Conservation (phyloP, 2,329 filamentous ascomycete genomes). For the Fusarium musae region DNA sequence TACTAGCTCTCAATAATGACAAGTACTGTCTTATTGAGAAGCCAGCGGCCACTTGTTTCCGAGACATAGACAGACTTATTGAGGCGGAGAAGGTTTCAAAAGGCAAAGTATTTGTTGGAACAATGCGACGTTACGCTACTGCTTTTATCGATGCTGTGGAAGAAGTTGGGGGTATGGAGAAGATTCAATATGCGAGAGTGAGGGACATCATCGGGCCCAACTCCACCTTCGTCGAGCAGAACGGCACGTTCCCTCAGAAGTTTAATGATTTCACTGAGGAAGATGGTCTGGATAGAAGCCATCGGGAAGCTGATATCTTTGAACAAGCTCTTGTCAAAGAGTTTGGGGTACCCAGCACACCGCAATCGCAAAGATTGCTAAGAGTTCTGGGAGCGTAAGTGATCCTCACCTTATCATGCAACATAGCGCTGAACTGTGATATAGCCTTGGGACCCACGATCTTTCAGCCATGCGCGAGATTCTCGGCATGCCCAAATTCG, state of each 20-base stretch:
- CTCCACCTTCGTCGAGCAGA: conserved; percentile 58
- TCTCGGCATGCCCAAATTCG: conserved; percentile 33
- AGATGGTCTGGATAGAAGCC: not conserved
- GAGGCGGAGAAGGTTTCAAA: conserved; percentile 58
- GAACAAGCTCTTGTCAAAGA: not conserved
- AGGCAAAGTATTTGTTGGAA: conserved; percentile 66
- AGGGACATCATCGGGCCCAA: conserved; percentile 62
- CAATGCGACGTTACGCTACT: conserved; percentile 69
- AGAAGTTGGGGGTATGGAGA: conserved; percentile 62
- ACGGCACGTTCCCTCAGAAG: conserved; percentile 58
- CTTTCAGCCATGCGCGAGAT: conserved; percentile 36
- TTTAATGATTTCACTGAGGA: conserved; percentile 41
- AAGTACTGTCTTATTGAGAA: conserved; percentile 71
- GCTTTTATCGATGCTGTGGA: conserved; percentile 64
- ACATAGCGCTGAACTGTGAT: no score
- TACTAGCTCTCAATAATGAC: conserved; percentile 61
- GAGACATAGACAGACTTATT: conserved; percentile 58
- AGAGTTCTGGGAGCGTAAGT: conserved; percentile 4
- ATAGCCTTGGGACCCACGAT: conserved; percentile 25
- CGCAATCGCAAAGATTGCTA: conserved; percentile 3
- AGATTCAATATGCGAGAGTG: conserved; percentile 66
- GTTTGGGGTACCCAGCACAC: not conserved
- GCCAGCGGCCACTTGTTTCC: conserved; percentile 62
- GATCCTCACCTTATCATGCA: accelerated
- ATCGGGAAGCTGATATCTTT: not conserved